Evolutionary conservation across 495 filamentous ascomycete species (phyloP), one percentile per base, ranked within the genome.

Genomic region (Penicillium lagena): DNA sequence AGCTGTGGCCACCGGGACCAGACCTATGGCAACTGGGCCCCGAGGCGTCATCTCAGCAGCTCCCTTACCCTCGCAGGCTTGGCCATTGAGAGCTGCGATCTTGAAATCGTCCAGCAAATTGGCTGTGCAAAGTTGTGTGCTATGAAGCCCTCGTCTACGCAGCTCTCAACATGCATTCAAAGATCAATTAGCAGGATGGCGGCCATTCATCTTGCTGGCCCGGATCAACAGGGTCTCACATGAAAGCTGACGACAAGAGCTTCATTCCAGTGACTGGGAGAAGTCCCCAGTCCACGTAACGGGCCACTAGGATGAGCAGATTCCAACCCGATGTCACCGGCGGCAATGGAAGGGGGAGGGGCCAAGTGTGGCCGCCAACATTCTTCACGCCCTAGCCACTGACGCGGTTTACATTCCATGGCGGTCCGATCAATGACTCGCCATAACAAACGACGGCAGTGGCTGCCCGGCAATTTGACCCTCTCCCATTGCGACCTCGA

Each of bases 341-440:
- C 42, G 12, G 10, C 7, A 29, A 35, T 35, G 35, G 43, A 47
- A 55, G 39, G 37, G 53, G 43, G 39, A 12, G 27, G 11, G 42
- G 31, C 15, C 13, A 10, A 41, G 51, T 59, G 55, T 61, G 52
- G 51, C 49, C 42, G 45, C 56, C 46, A 54, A 43, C 67, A 71
- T 71, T 71, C 67, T 48, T 58, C 42, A 40, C 52, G 57, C 45
- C 22, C 29, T 47, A 17, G 50, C 35, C 50, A 45, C 50, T 60
- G 59, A 66, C 67, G 63, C 22, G 45, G 43, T 37, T 44, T 49
- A 56, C 67, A 71, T 71, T 71, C 67, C 22, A 22, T 52, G 52
- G 39, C 39, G 38, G 42, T 39, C 38, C 36, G 37, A 54, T 40
- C 41, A 55, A 53, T 48, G 37, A 6, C 22, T 48, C 56, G 40